Evolutionary conservation across 495 filamentous ascomycete species (phyloP), one percentile per base, ranked within the genome.

Genomic region (Clavariopsis aquatica): DNA sequence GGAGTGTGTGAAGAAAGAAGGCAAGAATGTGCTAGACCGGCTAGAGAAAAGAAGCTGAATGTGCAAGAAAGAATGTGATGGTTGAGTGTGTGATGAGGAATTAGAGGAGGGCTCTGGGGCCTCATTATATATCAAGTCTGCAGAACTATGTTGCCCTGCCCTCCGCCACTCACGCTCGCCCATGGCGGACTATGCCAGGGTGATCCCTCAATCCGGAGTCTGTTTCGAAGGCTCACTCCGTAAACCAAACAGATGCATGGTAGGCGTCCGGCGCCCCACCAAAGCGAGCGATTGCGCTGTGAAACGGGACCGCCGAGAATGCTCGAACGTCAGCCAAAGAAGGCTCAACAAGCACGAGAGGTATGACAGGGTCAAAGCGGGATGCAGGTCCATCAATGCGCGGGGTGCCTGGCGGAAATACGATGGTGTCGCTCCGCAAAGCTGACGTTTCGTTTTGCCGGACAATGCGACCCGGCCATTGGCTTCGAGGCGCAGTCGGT

Each of bases 311-410:
- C 34, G 31, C 47, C 49, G 59, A 62, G 52, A 45, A 34, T 34
- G 31, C 31, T 34, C 12, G 31, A 34, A 26, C 24, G 29, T 54
- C 29, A 63, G 51, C 68, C 68, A 70, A 63, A 62, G 60, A 66
- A 66, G 55, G 68, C 27, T 27, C 45, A 41, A 26, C 36, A 31
- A 13, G 20, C 23, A 3, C 53, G 23, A n/a, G 31, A 31, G 28
- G 38, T 45, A 43, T n/a, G 38, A 43, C 38, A 43, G 13, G 38
- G 38, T 43, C 38, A 17, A 17, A n/a, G 38, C 38, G 38, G 56
- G 68, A 66, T 34, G 68, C 62, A 70, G 68, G 68, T 59, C 66
- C 68, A 62, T 66, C 57, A 26, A 62, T 60, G 66, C 65, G 58
- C 51, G 46, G 56, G 60, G 29, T 55, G 19, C 58, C 52, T 47